Conservation (phyloP, 345 rosid species). For the Triadica sebifera region DNA sequence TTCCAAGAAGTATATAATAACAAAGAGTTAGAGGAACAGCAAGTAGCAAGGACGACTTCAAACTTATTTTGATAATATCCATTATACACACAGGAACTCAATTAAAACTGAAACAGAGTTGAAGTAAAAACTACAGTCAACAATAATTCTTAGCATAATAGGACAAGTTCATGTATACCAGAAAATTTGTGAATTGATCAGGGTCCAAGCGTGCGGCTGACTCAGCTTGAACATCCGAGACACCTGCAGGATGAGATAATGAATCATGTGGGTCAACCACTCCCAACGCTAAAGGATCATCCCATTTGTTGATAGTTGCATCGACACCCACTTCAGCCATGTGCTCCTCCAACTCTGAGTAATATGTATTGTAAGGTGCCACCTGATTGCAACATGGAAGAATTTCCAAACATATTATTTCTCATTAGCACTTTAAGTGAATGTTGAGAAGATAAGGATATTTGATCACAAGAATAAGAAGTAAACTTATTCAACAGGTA, state of each 20-base stretch:
- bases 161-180: constrained; percentile 44
- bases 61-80: not conserved
- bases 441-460: too few species aligned
- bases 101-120: not conserved
- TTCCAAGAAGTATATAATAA: not conserved
- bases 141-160: not conserved
- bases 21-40: not conserved
- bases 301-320: constrained; percentile 81
- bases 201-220: constrained; percentile 77
- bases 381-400: constrained; percentile 47
- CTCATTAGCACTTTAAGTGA: not conserved
- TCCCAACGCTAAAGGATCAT: constrained; percentile 82
- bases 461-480: not conserved
- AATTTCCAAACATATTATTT: not conserved
- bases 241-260: constrained; percentile 95
- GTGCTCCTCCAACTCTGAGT: constrained; percentile 88
- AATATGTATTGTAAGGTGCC: constrained; percentile 93
- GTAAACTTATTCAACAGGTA: constrained; percentile 2
- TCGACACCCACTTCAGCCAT: constrained; percentile 80
- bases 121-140: not conserved
- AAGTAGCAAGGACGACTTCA: not conserved
- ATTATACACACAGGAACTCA: not conserved
- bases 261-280: constrained; percentile 95
- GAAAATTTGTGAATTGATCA: constrained; percentile 87
- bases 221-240: constrained; percentile 89